Base-by-base conservation (phyloP, 2,329 filamentous ascomycete genomes). In the Grosmannia huntii region DNA sequence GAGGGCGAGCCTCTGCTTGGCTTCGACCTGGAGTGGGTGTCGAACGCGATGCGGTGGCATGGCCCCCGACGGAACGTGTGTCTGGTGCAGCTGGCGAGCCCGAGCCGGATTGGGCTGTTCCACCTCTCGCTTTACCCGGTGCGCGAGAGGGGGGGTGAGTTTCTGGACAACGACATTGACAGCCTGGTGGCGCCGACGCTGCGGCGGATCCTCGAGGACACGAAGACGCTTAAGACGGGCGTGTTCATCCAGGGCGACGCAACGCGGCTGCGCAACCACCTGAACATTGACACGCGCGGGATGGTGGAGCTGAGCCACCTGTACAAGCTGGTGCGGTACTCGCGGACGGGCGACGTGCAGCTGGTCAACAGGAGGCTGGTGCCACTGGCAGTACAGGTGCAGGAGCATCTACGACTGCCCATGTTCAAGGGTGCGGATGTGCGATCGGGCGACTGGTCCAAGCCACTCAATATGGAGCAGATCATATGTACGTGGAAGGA, bases 21-120 rank as follows among this genome's bases (percentile, higher is more conserved):
- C 0, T 90, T 96, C 61, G 91, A 96, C 66, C 78, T 96, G 61
- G 92, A 96, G 72, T 96, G 92, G 91, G 77, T 82, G 56, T 63
- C 75, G 1, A 73, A 78, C 6, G 76, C 82, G 0, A 72, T 67
- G 6, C 75, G 68, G 23, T 65, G 62, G 9, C 68, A 76, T 2
- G 75, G 76, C 3, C 71, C 84, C 4, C 85, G 87, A 62, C 75
- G 79, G 56, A 89, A 90, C 61, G 81, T 95, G 7, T 91, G 88
- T 0, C 71, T 96, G 44, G 85, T 96, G 50, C 92, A 96, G 69
- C 70, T 96, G 25, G 89, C 91, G 1, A 87, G 83, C 60, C 81
- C 87, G 50, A 82, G 85, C 61, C 85, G 83, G 16, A 85, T 96
- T 54, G 89, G 79, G 0, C 77, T 96, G 0, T 91, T 96, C 64